A percentile compares a stretch with the other conserved stretches of the same genome.
Conservation (phyloP, 805 yeast genomes). For the Dipodascus albidus region DNA sequence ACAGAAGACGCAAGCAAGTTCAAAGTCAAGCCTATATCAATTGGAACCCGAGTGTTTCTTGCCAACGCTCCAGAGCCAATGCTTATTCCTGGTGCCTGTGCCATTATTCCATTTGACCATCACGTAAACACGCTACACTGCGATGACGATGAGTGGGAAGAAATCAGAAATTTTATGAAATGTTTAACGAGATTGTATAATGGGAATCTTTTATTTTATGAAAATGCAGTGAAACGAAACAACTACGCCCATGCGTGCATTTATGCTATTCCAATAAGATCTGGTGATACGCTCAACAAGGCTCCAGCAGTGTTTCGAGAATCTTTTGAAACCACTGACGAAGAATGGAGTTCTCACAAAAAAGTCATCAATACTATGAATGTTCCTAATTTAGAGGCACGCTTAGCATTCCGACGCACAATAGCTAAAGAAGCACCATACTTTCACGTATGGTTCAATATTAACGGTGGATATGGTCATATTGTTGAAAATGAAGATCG, state of each 20-base stretch:
- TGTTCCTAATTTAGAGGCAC: constrained; percentile 14
- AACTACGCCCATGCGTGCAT: constrained; percentile 30
- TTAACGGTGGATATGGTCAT: constrained; percentile 41
- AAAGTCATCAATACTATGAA: constrained; percentile 30
- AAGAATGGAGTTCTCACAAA: constrained; percentile 31
- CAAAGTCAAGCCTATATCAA: constrained; percentile 24
- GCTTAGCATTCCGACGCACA: constrained; percentile 20
- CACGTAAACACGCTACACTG: constrained; percentile 30
- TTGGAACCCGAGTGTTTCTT: constrained; percentile 29
- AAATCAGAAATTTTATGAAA: constrained; percentile 33
- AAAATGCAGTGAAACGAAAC: constrained; percentile 26
- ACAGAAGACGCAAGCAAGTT: constrained; percentile 17
- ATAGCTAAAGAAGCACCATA: constrained; percentile 39
- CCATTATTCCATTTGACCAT: constrained; percentile 35
- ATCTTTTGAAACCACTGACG: constrained; percentile 28
- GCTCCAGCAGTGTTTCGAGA: constrained; percentile 34
- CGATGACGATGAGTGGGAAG: constrained; percentile 34
- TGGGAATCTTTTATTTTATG: constrained; percentile 34
- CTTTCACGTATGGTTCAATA: constrained; percentile 38
- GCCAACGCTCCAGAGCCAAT: constrained; percentile 33
- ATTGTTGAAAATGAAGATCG: constrained; percentile 30
- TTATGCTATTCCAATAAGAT: constrained; percentile 34
- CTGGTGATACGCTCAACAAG: constrained; percentile 16
- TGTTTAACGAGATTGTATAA: constrained; percentile 31
- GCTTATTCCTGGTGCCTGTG: constrained; percentile 24